Base-by-base conservation (phyloP, 768 basidiomycete species). In the Amanita thiersii region DNA sequence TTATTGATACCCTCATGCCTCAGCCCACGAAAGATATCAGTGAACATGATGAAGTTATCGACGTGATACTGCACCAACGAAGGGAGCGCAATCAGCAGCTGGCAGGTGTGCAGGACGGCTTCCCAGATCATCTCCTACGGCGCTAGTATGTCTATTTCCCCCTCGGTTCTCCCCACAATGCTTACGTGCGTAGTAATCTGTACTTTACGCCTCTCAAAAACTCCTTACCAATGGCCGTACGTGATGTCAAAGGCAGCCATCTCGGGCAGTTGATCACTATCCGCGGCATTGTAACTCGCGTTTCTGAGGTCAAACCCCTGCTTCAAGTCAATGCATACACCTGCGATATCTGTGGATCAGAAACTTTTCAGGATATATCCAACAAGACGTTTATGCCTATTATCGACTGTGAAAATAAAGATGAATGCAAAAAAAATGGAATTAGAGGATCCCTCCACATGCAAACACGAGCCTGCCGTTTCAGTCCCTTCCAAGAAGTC, bases 261-360 rank as follows among this genome's bases (percentile, higher is more conserved):
- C 75, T 98, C n/a, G 96, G 96, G 35, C 82, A 76, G 48, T 70
- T 98, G 45, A 94, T 99, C 59, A 98, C 91, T 24, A 88, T 94
- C 49, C 87, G 93, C 30, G 96, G 96, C 42, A 98, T 99, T 51
- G 91, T 98, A 40, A 99, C 92, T 21, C 91, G 96, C 47, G 92
- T 99, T 3, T 97, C 93, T 2, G 96, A 98, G 67, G 96, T 99
- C 57, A 98, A 98, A 57, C 96, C 96, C 7, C 79, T 98, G 12
- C 76, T 99, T 10, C 84, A 89, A 56, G 92, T 98, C 55, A 96
- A 94, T 61, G 96, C 94, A 21, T 99, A 98, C 61, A 93, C 91
- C 0, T 98, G 96, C 64, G 96, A 98, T 56, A 81, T 90, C 46
- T 99, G 96, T 58, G 96, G 96, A 33, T 89, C 91, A 31, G 96